phyloP scores from a whole-genome alignment of 805 yeast genomes.

The Pichia pseudocactophila region DNA sequence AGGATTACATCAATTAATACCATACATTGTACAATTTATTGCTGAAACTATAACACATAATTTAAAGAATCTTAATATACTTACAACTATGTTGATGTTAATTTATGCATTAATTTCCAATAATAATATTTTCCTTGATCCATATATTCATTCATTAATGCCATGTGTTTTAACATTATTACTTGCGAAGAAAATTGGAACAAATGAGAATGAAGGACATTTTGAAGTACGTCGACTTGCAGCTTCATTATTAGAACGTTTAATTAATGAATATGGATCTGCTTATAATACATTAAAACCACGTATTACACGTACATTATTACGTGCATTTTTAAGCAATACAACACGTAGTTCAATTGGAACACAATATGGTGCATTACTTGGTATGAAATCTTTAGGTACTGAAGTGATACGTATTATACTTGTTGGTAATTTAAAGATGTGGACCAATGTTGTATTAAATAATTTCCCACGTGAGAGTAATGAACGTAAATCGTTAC shows the following conservation, averaged over 20 bases:
- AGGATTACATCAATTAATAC: slow-evolving; percentile 92
- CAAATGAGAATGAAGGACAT: slow-evolving; percentile 25
- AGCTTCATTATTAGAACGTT: slow-evolving; percentile 68
- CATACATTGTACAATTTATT: slow-evolving; percentile 90
- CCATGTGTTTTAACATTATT: slow-evolving; percentile 91
- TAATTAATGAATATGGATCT: slow-evolving; percentile 72
- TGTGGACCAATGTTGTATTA: slow-evolving; percentile 65
- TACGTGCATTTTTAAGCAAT: slow-evolving; percentile 78
- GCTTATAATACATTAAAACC: slow-evolving; percentile 86
- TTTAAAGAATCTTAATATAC: slow-evolving; percentile 56
- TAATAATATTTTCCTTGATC: slow-evolving; percentile 81
- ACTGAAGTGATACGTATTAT: slow-evolving; percentile 79
- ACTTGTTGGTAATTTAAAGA: slow-evolving; percentile 71
- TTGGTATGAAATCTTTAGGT: slow-evolving; percentile 78
- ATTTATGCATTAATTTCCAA: slow-evolving; percentile 78
- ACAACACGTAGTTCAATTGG: slow-evolving; percentile 68
- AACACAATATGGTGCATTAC: slow-evolving; percentile 85
- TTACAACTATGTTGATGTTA: slow-evolving; percentile 82
- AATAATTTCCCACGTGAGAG: slow-evolving; percentile 17
- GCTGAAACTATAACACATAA: slow-evolving; percentile 93
- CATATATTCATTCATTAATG: slow-evolving; percentile 92
- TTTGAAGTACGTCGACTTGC: slow-evolving; percentile 80
- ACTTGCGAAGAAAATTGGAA: slow-evolving; percentile 82
- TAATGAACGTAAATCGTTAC: slow-evolving; percentile 16
- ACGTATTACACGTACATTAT: slow-evolving; percentile 83